These are phyloP conservation scores for Eucalyptus albens DNA, from an alignment of 345 rosid genomes.

Conservation along the genomic window DNA sequence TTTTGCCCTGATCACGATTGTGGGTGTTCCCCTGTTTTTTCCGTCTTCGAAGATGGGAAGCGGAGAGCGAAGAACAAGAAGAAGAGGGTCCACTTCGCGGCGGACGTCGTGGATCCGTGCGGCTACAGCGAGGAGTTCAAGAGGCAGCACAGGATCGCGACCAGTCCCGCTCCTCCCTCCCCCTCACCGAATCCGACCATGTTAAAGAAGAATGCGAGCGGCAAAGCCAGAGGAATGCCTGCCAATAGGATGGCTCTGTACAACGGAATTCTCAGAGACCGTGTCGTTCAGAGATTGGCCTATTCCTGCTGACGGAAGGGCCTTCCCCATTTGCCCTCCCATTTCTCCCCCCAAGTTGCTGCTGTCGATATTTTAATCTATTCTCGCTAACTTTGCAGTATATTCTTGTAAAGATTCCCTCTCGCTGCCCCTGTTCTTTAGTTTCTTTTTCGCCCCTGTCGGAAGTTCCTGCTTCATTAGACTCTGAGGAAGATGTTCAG, in stretches of 20 bases:
- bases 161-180: background rate
- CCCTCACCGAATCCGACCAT: background rate
- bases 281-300: slow-evolving; percentile 30
- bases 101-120: slow-evolving; percentile 46
- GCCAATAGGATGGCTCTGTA: slow-evolving; percentile 59
- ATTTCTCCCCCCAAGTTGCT: background rate
- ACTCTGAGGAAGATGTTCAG: background rate
- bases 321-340: background rate
- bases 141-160: slow-evolving; percentile 1
- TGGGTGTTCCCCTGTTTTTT: background rate
- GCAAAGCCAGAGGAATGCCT: slow-evolving; percentile 29
- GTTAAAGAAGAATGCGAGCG: background rate
- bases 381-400: background rate
- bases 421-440: background rate
- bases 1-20: background rate
- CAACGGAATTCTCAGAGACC: slow-evolving; percentile 57
- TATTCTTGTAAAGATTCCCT: background rate
- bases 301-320: slow-evolving; percentile 13
- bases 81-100: slow-evolving; percentile 44
- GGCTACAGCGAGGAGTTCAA: slow-evolving; percentile 34
- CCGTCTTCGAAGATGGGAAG: slow-evolving; percentile 8
- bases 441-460: background rate
- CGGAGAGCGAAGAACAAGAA: slow-evolving; percentile 15
- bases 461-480: background rate
- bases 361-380: background rate